Conservation (phyloP, 2,329 filamentous ascomycete genomes). For the Cladosporium colombiae region DNA sequence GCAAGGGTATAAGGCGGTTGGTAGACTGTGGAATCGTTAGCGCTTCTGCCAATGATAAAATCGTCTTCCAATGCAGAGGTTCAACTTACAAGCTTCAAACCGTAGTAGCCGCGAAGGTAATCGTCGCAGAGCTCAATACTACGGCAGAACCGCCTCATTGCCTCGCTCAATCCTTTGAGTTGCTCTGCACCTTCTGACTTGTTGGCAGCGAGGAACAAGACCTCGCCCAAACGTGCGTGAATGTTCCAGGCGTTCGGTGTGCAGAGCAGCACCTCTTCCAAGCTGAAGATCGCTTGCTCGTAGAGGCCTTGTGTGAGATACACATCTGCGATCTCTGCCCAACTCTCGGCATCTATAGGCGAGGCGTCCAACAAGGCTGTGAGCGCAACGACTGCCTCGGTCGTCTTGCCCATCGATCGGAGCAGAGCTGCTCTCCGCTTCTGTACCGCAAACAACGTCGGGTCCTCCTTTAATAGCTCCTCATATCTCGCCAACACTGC, state of each 20-base stretch:
- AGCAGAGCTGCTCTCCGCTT: conserved; percentile 84
- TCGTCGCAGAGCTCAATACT: conserved; percentile 92
- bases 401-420: conserved; percentile 66
- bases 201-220: conserved; percentile 67
- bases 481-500: conserved; percentile 77
- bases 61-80: conserved; percentile 27
- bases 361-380: conserved; percentile 76
- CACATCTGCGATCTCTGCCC: conserved; percentile 86
- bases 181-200: conserved; percentile 39
- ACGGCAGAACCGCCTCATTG: conserved; percentile 81
- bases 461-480: conserved; percentile 68
- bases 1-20: conserved; percentile 27
- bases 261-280: conserved; percentile 87
- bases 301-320: conserved; percentile 80
- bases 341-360: conserved; percentile 88
- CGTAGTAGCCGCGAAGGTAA: conserved; percentile 90
- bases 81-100: conserved; percentile 71
- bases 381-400: conserved; percentile 74
- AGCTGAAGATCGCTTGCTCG: conserved; percentile 78
- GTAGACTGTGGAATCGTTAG: conserved; percentile 28
- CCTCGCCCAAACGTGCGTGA: conserved; percentile 82
- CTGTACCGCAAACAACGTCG: conserved; percentile 78
- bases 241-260: conserved; percentile 96
- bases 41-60: not conserved
- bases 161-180: conserved; percentile 63